Base-by-base conservation (phyloP, 2,329 filamentous ascomycete genomes). In the Neopestalotiopsis sp. region DNA sequence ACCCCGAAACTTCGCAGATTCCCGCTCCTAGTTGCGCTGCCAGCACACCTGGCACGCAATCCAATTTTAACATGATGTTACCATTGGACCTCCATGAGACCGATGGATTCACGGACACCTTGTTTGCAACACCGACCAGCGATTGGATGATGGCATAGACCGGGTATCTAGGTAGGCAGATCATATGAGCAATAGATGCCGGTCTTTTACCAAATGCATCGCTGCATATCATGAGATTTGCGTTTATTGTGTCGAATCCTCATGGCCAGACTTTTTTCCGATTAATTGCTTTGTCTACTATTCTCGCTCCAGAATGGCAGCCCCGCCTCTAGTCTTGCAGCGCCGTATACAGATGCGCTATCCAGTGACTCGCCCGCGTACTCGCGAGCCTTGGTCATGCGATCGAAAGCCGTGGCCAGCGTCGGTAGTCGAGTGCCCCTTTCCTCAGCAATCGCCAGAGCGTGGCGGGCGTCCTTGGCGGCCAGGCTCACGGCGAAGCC, bases 271-370 rank as follows among this genome's bases (percentile, higher is more conserved):
- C 24, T 28, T 28, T 28, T 3, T 28, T 38, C 34, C 2, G 34
- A 38, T 38, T 38, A 38, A 38, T 38, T 38, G 34, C 34, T 38
- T 10, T 38, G 34, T 38, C 34, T 38, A 38, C 34, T 38, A 10
- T 38, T 38, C 5, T 38, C 34, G 5, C 34, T 38, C 34, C 34
- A 38, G 34, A 38, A 38, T 38, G 34, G 34, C 6, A 97, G 79
- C 0, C 94, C 94, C 34, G 87, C 88, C 77, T 94, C 91, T 81
- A 91, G 84, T 75, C 94, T 88, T 67, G 92, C 90, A 2, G 91
- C 91, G 0, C 94, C 94, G 81, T 97, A 97, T 45, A 97, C 91
- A 12, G 88, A 91, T 79, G 93, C 91, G 2, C 97, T 90, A 68
- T 56, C 49, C 14, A 24, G 6, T 5, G 49, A 56, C 49, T 84